Conservation (phyloP, 139 green algal species). For the Pseudopediastrum boryanum region DNA sequence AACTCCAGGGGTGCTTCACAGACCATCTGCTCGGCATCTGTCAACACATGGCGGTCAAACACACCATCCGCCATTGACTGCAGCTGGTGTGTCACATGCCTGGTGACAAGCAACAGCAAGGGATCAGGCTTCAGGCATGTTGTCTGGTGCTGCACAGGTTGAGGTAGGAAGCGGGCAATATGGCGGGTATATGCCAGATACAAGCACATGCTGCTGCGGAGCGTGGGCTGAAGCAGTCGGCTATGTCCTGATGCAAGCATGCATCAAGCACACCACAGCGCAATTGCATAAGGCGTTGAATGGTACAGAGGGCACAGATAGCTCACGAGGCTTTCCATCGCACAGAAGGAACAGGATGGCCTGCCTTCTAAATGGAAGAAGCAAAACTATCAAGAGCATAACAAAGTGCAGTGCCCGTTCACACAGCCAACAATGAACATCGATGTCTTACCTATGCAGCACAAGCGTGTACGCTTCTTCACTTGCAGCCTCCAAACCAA, state of each 20-base stretch:
- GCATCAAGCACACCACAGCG: too few relatives aligned
- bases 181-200: too few relatives aligned
- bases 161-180: too few relatives aligned
- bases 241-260: too few relatives aligned
- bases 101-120: slow-evolving; percentile 4
- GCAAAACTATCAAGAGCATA: neutral
- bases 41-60: slow-evolving; percentile 52
- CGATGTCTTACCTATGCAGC: slow-evolving; percentile 44
- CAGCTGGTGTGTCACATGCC: slow-evolving; percentile 28
- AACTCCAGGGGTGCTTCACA: slow-evolving; percentile 60
- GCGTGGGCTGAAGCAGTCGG: too few relatives aligned
- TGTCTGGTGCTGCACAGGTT: neutral
- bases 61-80: slow-evolving; percentile 13
- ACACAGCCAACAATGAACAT: neutral
- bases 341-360: neutral
- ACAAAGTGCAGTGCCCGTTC: neutral
- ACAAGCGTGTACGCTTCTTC: slow-evolving; percentile 58
- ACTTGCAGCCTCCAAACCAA: neutral
- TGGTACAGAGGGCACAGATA: slow-evolving; percentile 1
- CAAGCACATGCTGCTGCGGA: too few relatives aligned
- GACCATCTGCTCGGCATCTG: slow-evolving; percentile 50
- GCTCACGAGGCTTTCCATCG: neutral
- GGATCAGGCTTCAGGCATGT: neutral
- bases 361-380: neutral
- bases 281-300: neutral